These are phyloP conservation scores for Mediolabrus comicus DNA, from an alignment of 108 stramenopile genomes.

Conservation along the genomic window DNA sequence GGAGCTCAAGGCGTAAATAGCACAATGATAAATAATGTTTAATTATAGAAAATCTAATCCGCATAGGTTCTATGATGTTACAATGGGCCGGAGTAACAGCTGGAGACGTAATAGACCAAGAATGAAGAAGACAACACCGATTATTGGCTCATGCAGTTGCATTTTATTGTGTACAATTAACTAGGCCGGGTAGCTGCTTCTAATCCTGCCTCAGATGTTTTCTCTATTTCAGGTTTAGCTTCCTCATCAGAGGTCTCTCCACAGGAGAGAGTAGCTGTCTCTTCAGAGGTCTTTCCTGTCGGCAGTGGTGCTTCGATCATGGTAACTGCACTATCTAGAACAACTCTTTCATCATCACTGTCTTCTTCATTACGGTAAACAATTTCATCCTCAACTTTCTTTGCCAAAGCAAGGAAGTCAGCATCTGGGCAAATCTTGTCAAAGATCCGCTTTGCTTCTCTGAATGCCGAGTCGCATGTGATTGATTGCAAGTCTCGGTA, in stretches of 20 bases:
- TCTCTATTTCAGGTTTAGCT: too few relatives aligned
- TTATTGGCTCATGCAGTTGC: too few relatives aligned
- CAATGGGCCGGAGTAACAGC: not conserved
- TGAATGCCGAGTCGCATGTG: constrained; percentile 69
- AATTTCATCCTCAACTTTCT: constrained; percentile 60
- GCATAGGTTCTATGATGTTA: not conserved
- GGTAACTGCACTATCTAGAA: constrained; percentile 72
- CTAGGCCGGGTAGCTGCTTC: too few relatives aligned
- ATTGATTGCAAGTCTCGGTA: constrained; percentile 45
- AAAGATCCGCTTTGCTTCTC: constrained; percentile 71
- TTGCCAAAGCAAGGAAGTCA: constrained; percentile 62
- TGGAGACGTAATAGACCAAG: too few relatives aligned
- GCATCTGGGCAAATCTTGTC: constrained; percentile 64
- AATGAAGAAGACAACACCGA: too few relatives aligned
- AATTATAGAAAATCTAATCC: not conserved
- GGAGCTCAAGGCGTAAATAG: constrained; percentile 71
- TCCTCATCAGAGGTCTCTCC: too few relatives aligned
- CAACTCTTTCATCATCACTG: constrained; percentile 60
- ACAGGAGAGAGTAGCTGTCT: too few relatives aligned
- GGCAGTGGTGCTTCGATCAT: constrained; percentile 34
- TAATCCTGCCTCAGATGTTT: too few relatives aligned
- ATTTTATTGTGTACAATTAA: too few relatives aligned
- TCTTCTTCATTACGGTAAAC: constrained; percentile 50
- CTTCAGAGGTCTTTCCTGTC: not conserved
- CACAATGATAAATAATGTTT: constrained; percentile 3